These are phyloP conservation scores for Phytopythium mirpurense DNA, from an alignment of 352 stramenopile genomes.

Conservation along the genomic window DNA sequence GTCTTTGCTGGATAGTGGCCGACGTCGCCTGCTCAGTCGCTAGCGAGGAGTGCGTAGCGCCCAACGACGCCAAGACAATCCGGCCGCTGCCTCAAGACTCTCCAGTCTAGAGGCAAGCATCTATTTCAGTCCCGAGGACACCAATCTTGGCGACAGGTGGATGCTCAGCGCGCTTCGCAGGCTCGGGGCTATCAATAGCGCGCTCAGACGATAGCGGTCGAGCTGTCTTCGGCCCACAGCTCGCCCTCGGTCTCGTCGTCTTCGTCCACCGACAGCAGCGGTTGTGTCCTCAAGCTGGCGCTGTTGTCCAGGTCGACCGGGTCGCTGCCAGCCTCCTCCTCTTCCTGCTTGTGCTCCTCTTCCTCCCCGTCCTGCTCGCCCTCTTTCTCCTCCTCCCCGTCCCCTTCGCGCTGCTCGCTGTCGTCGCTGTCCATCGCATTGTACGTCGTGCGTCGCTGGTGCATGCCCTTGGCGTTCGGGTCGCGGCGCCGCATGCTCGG, in stretches of 20 bases:
- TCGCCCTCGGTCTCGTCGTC: neutral
- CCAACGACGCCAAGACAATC: too few species aligned
- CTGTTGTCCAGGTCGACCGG: neutral
- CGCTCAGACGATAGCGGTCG: neutral
- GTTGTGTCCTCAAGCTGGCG: neutral
- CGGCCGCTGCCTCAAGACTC: too few species aligned
- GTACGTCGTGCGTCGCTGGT: constrained; percentile 34
- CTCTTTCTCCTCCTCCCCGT: neutral
- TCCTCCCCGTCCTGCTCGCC: too few species aligned
- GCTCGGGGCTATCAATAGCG: constrained; percentile 1
- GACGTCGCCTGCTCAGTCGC: too few species aligned
- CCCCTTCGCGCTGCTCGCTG: neutral
- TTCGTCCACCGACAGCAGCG: neutral
- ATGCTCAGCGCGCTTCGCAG: too few species aligned
- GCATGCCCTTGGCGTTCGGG: constrained; percentile 4
- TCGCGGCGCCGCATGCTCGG: constrained; percentile 24
- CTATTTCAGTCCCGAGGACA: neutral
- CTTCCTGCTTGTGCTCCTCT: constrained; percentile 1
- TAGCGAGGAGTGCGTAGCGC: too few species aligned
- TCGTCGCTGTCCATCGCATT: constrained; percentile 17
- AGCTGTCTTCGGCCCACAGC: neutral
- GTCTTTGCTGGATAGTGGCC: too few species aligned
- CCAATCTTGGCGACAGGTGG: too few species aligned
- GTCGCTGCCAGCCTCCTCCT: neutral
- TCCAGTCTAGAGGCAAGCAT: too few species aligned